These are phyloP conservation scores for Penicillium salamii DNA, from an alignment of 495 filamentous ascomycete genomes.

Conservation along the genomic window DNA sequence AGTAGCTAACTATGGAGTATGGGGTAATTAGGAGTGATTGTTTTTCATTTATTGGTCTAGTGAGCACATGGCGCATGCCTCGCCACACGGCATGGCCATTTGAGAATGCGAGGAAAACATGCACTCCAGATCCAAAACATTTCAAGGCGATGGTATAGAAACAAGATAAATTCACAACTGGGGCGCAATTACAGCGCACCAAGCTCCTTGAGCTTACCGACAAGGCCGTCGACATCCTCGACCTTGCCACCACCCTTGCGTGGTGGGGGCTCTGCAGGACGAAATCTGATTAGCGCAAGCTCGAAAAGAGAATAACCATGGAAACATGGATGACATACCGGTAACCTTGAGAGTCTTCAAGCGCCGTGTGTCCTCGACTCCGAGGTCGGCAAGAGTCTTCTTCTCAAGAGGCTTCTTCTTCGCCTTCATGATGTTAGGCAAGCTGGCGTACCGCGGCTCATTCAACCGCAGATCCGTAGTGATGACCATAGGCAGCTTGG, in stretches of 20 bases:
- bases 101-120: constrained; percentile 4
- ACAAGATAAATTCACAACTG: constrained; percentile 10
- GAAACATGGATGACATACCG: constrained; percentile 65
- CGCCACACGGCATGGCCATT: constrained; percentile 5
- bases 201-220: constrained; percentile 90
- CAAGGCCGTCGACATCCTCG: constrained; percentile 90
- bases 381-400: constrained; percentile 78
- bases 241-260: constrained; percentile 95
- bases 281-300: constrained; percentile 28
- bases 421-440: constrained; percentile 99
- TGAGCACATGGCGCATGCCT: constrained; percentile 4
- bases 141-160: constrained; percentile 26
- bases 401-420: constrained; percentile 99
- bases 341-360: constrained; percentile 86
- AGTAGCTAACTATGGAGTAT: too few relatives aligned
- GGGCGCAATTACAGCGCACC: constrained; percentile 68
- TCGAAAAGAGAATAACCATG: too few relatives aligned
- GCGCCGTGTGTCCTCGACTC: constrained; percentile 66
- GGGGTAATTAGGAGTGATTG: too few relatives aligned
- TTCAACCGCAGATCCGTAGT: constrained; percentile 95
- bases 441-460: constrained; percentile 87
- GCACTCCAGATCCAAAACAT: constrained; percentile 9
- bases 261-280: constrained; percentile 70
- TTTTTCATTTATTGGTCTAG: constrained; percentile 4
- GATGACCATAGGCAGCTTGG: constrained; percentile 83